Conservation (phyloP, 495 filamentous ascomycete species). For the Penicillium maclennaniae region DNA sequence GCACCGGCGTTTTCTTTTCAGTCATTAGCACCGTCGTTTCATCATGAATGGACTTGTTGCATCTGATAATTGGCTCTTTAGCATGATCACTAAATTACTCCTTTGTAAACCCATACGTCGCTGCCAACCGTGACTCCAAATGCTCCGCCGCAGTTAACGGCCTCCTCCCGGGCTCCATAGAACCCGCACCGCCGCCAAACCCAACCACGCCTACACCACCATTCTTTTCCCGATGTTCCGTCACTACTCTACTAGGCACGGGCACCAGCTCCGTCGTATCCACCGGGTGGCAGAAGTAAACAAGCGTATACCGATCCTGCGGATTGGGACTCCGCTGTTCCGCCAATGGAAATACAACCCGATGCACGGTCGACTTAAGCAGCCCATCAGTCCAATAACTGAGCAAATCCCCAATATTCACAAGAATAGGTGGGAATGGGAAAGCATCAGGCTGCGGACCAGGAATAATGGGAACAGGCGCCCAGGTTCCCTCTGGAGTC, state of each 20-base stretch:
- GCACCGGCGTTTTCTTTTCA: conserved; percentile 20
- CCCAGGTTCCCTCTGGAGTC: conserved; percentile 47
- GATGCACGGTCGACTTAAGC: conserved; percentile 79
- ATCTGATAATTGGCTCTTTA: not conserved
- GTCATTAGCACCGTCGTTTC: conserved; percentile 12
- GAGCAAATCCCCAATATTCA: conserved; percentile 91
- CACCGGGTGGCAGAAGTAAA: conserved; percentile 87
- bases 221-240: conserved; percentile 31
- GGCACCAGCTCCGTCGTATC: conserved; percentile 64
- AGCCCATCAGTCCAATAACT: conserved; percentile 88
- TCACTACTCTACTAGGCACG: conserved; percentile 68
- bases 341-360: conserved; percentile 71
- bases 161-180: conserved; percentile 45
- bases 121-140: conserved; percentile 67
- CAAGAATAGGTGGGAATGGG: conserved; percentile 69
- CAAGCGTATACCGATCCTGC: conserved; percentile 81
- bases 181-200: conserved; percentile 40
- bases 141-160: conserved; percentile 81
- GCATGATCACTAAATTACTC: conserved; percentile 3
- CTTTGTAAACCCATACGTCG: conserved; percentile 63
- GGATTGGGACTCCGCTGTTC: conserved; percentile 40
- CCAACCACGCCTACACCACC: conserved; percentile 31
- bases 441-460: conserved; percentile 35
- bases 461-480: conserved; percentile 44
- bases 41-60: conserved; percentile 16